Base-by-base conservation (phyloP, 768 basidiomycete species). In the Trametes sanguinea region DNA sequence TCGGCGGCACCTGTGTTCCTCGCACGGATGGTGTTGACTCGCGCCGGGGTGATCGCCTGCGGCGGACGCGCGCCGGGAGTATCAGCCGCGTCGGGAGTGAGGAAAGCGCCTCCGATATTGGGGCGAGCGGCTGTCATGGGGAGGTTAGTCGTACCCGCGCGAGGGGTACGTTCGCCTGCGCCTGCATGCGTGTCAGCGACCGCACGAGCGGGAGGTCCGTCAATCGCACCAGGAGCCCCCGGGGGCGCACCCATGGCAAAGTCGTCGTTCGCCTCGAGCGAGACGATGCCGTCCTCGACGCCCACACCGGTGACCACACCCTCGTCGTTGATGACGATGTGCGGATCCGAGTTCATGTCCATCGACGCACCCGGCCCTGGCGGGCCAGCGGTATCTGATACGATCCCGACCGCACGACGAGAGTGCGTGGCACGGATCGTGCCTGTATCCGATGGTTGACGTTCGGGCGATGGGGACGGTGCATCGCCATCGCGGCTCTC, bases 161-260 rank as follows among this genome's bases (percentile, higher is more conserved):
- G 77, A 2, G 89, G 89, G 81, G 75, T 79, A 50, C 76, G 76
- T 6, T 72, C 71, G 39, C 69, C 71, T 13, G 69, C 65, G 16
- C 61, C 56, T 42, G 52, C 40, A 32, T 66, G 68, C 6, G 51
- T 32, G 48, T 72, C 71, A 58, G 70, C 62, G 7, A 66, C 57
- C n/a, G 68, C 64, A 33, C 69, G 64, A 2, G 70, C 64, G 11
- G 72, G 72, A 35, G 65, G 72, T 69, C 65, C 73, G 65, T 76
- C 73, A 50, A 90, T 85, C 0, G 92, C 92, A 52, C 92, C 92
- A 0, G 92, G 92, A n/a, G 93, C 92, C 42, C 92, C 92, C 8
- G 93, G 93, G 1, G 92, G 92, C 0, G 92, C 92, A 50, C 92
- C 92, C 87, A 93, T 91, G 5, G 88, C 90, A 65, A 94, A 90